A percentile compares a stretch with the other conserved stretches of the same genome.
phyloP scores from a whole-genome alignment of 805 yeast genomes.

The Candida maris region DNA sequence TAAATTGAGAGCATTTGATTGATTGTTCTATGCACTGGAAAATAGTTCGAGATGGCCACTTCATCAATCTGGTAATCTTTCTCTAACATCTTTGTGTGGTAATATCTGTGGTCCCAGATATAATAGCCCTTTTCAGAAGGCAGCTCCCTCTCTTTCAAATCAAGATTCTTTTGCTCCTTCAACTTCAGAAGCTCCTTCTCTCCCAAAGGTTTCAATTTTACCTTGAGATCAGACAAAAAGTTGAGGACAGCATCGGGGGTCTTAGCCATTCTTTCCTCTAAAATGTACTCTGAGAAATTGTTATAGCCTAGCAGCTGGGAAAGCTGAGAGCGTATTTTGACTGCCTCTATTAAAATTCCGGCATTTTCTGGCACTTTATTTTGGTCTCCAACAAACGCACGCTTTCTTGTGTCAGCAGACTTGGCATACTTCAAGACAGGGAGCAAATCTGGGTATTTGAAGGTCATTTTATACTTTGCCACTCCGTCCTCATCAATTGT shows the following conservation, averaged over 20 bases:
- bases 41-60: slow-evolving; percentile 68
- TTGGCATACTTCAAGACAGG: slow-evolving; percentile 77
- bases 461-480: slow-evolving; percentile 58
- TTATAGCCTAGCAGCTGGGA: slow-evolving; percentile 65
- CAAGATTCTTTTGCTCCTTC: slow-evolving; percentile 49
- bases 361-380: slow-evolving; percentile 65
- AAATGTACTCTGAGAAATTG: slow-evolving; percentile 63
- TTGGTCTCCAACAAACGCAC: slow-evolving; percentile 64
- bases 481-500: slow-evolving; percentile 38
- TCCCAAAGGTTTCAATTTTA: slow-evolving; percentile 59
- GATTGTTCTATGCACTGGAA: slow-evolving; percentile 69
- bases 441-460: slow-evolving; percentile 74
- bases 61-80: slow-evolving; percentile 69
- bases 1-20: slow-evolving; percentile 67
- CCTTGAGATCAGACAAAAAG: slow-evolving; percentile 60
- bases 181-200: slow-evolving; percentile 48
- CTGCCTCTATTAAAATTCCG: slow-evolving; percentile 54
- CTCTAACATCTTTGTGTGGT: slow-evolving; percentile 62
- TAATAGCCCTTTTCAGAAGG: slow-evolving; percentile 41
- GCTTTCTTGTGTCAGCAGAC: slow-evolving; percentile 58
- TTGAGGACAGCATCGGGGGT: slow-evolving; percentile 52
- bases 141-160: slow-evolving; percentile 43
- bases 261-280: slow-evolving; percentile 83
- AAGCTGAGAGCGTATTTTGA: slow-evolving; percentile 56
- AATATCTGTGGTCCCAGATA: slow-evolving; percentile 74